Evolutionary conservation across 1,284 basidiomycete genomes (phyloP).

Genomic region (Rhodotorula sp.): DNA sequence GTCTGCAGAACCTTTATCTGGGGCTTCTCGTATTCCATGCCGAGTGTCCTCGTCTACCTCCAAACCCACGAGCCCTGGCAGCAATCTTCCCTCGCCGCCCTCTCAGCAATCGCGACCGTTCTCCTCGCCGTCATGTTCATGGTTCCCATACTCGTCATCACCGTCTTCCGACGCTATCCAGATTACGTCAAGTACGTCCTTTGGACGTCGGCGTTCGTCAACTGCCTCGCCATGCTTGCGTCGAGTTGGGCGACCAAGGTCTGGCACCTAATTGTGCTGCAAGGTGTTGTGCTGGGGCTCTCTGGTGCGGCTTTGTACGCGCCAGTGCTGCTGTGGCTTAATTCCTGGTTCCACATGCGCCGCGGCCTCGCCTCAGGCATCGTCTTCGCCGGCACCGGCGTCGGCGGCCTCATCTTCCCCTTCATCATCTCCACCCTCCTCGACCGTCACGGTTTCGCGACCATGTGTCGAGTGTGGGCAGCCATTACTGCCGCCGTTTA

Average conservation of each 20-base stretch:
- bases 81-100: conserved; percentile 4
- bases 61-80: conserved; percentile 23
- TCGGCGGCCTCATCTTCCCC: conserved; percentile 26
- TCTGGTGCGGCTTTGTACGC: conserved; percentile 28
- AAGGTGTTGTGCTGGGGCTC: conserved; percentile 17
- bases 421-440: conserved; percentile 19
- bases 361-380: conserved; percentile 26
- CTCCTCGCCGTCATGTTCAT: conserved; percentile 32
- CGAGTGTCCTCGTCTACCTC: conserved; percentile 29
- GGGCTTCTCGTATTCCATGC: conserved; percentile 19
- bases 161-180: conserved; percentile 28
- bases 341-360: conserved; percentile 17
- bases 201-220: conserved; percentile 9
- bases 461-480: conserved; percentile 32
- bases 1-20: conserved; percentile 19
- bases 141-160: conserved; percentile 18
- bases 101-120: conserved; percentile 24
- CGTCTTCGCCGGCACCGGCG: conserved; percentile 30
- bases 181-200: conserved; percentile 21
- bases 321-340: conserved; percentile 31
- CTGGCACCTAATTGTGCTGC: conserved; percentile 30
- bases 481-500: conserved; percentile 16
- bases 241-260: conserved; percentile 28
- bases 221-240: conserved; percentile 16
- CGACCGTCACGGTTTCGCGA: conserved; percentile 19